phyloP scores from a whole-genome alignment of 768 basidiomycete genomes.

The Boletus edulis region DNA sequence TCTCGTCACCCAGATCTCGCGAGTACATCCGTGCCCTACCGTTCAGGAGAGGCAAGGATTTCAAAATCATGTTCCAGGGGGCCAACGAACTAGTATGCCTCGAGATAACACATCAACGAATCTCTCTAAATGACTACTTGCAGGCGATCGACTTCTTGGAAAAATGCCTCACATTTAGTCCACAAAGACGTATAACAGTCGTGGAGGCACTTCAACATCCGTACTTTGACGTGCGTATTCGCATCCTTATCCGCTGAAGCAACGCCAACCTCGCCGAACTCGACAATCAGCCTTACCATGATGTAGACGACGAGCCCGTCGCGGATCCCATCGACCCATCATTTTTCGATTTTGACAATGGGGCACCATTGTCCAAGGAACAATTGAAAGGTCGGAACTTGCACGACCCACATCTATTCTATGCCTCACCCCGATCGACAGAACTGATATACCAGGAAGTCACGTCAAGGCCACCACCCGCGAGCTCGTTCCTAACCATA shows the following conservation, averaged over 20 bases:
- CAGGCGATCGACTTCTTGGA: constrained; percentile 78
- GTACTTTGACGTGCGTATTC: constrained; percentile 65
- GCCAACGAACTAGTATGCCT: constrained; percentile 61
- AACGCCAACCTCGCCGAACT: not conserved
- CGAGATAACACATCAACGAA: not conserved
- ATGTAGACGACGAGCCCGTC: constrained; percentile 84
- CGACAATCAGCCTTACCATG: constrained; percentile 68
- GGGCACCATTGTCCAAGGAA: constrained; percentile 60
- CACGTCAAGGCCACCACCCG: constrained; percentile 22
- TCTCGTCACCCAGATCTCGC: constrained; percentile 73
- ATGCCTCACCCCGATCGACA: not conserved
- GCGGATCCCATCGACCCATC: constrained; percentile 72
- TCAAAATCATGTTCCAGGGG: constrained; percentile 67
- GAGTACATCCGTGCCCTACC: constrained; percentile 89
- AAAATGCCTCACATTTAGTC: constrained; percentile 80
- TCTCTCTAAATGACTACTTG: not conserved
- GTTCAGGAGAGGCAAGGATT: constrained; percentile 77
- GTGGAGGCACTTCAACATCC: constrained; percentile 87
- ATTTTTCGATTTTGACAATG: constrained; percentile 84
- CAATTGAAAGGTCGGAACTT: constrained; percentile 56
- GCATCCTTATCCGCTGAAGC: too few relatives aligned
- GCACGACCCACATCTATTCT: too few relatives aligned
- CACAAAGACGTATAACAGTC: constrained; percentile 84
- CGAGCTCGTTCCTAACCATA: constrained; percentile 15
- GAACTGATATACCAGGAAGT: constrained; percentile 54